Percentiles rank a stretch among this genome's conserved stretches.
Conservation (phyloP, 2,329 filamentous ascomycete genomes). For the Sphaerulina vaccinii region DNA sequence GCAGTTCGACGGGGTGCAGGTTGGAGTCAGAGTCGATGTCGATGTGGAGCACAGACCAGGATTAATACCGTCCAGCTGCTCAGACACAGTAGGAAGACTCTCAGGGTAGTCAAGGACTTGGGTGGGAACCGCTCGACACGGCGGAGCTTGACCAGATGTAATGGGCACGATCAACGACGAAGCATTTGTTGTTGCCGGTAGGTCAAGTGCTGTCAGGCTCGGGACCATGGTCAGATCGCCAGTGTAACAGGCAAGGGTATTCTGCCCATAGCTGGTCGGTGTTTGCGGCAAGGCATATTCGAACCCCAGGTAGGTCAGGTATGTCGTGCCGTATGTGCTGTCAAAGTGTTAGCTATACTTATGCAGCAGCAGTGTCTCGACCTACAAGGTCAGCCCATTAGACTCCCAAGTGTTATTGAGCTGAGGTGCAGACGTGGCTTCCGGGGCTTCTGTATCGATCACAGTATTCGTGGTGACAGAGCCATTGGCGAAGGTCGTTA, state of each 20-base stretch:
- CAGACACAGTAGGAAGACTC: not conserved
- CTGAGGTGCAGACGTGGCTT: too few relatives aligned
- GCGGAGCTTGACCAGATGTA: not conserved
- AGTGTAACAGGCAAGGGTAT: not conserved
- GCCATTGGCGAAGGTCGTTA: not conserved
- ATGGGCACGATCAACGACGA: not conserved
- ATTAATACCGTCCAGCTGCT: not conserved
- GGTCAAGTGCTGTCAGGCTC: not conserved
- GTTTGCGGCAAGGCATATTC: not conserved
- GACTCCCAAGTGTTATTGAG: not conserved
- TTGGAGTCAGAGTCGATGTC: not conserved
- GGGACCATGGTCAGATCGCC: not conserved
- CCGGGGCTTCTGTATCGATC: not conserved
- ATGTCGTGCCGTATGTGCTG: not conserved
- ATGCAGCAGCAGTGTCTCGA: too few relatives aligned
- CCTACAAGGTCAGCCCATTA: not conserved
- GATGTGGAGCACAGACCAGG: not conserved
- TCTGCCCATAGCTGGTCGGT: not conserved
- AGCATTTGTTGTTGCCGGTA: not conserved
- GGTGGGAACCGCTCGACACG: not conserved
- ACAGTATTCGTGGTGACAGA: not conserved
- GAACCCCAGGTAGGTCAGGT: not conserved
- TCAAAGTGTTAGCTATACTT: too few relatives aligned
- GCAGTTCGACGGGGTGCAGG: not conserved
- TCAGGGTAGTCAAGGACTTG: not conserved